Conservation (phyloP, 1,284 basidiomycete species). For the Pholiota adiposa region DNA sequence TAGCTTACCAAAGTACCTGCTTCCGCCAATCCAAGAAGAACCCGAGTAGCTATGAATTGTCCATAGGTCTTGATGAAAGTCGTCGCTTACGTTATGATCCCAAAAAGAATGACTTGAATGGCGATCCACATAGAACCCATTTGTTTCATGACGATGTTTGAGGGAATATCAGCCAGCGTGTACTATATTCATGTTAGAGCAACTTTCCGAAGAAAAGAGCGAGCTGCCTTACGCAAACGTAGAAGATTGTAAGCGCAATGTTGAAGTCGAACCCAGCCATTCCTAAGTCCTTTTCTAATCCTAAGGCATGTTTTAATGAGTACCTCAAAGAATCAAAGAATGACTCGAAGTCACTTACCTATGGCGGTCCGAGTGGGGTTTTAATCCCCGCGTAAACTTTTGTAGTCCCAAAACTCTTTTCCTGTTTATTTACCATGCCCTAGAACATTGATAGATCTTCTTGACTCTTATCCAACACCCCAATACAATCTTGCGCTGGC, state of each 20-base stretch:
- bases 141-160: conserved; percentile 45
- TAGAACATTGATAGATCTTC: too few species aligned
- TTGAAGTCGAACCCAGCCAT: conserved; percentile 49
- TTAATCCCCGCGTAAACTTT: too few species aligned
- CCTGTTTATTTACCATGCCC: too few species aligned
- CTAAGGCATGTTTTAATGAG: conserved; percentile 22
- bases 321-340: too few species aligned
- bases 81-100: conserved; percentile 44
- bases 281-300: conserved; percentile 47
- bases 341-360: too few species aligned
- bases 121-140: conserved; percentile 46
- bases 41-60: conserved; percentile 45
- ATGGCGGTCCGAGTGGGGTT: too few species aligned
- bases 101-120: conserved; percentile 41
- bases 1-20: conserved; percentile 48
- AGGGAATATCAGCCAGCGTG: conserved; percentile 45
- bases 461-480: too few species aligned
- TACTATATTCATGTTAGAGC: conserved; percentile 32
- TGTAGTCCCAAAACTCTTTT: too few species aligned
- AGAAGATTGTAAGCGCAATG: conserved; percentile 44
- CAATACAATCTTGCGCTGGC: too few species aligned
- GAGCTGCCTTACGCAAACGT: conserved; percentile 40
- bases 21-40: conserved; percentile 51
- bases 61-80: conserved; percentile 47
- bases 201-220: not conserved